phyloP scores from a whole-genome alignment of 176 grass and related monocot genomes.

The Eragrostis nindensis region DNA sequence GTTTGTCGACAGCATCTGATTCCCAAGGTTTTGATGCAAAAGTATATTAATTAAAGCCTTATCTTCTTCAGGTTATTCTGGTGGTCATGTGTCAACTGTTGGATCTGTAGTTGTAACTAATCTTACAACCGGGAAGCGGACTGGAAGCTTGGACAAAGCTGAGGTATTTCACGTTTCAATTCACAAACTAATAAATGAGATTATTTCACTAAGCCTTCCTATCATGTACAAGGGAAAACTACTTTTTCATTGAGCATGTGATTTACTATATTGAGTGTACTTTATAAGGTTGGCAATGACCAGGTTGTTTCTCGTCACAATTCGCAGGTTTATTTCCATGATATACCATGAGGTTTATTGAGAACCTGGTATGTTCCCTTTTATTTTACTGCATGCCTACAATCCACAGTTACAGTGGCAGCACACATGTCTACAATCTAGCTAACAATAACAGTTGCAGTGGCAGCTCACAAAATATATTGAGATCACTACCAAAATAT shows the following conservation, averaged over 20 bases:
- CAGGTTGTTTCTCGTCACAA: not conserved
- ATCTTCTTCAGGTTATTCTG: constrained; percentile 75
- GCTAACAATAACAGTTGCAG: not conserved
- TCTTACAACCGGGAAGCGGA: constrained; percentile 76
- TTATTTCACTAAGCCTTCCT: not conserved
- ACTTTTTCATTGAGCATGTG: too few species aligned
- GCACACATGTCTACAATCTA: not conserved
- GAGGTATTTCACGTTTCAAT: constrained; percentile 54
- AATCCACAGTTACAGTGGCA: not conserved
- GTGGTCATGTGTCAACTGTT: constrained; percentile 87
- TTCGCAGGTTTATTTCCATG: constrained; percentile 91
- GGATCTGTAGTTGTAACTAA: constrained; percentile 87
- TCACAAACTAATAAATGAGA: not conserved
- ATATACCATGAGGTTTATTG: constrained; percentile 91
- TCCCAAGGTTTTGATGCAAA: constrained; percentile 14
- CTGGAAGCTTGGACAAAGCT: constrained; percentile 81
- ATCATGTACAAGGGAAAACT: not conserved
- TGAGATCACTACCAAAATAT: not conserved
- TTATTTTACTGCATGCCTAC: not conserved
- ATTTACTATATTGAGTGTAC: not conserved
- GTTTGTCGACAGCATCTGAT: constrained; percentile 29
- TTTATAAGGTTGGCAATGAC: constrained; percentile 10
- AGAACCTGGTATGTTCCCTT: constrained; percentile 67
- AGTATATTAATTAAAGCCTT: constrained; percentile 12
- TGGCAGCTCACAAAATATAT: not conserved